Evolutionary conservation across 2,329 filamentous ascomycete species (phyloP), one percentile per base, ranked within the genome.

Genomic region (Nakataea oryzae): DNA sequence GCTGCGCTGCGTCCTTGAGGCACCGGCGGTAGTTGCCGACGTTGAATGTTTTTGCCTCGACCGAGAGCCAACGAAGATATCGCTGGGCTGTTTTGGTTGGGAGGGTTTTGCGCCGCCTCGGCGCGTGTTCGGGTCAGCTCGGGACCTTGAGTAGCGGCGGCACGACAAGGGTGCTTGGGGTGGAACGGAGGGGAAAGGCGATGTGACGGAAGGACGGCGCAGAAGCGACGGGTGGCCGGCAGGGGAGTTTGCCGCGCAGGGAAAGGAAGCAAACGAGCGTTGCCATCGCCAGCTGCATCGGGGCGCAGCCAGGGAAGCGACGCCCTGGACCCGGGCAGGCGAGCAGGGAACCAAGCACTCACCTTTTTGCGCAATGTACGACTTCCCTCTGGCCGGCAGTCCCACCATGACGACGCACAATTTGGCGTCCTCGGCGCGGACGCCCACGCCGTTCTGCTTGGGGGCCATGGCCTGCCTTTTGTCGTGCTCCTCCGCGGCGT

Each of bases 401-500:
- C 95, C 95, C 64, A 99, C 95, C 95, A 99, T 99, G 70, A 99
- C 92, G 66, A 99, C 93, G 75, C 93, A 97, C 79, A 99, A 96
- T 75, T 90, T 91, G 64, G 91, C 93, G 76, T 97, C 92, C 80
- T 97, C 93, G 70, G 90, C 90, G 90, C 96, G 89, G 67, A 93
- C 83, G 71, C 88, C 89, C 69, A 85, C 78, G 67, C 88, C 86
- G 74, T 87, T 87, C 79, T 80, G 78, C 72, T 70, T 77, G 65
- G 74, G 75, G 67, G 78, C 73, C 79, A 81, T 81, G 59, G 66
- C 57, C 24, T n/a, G 29, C 34, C 21, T 50, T 17, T 3, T n/a
- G 12, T 55, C 24, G 24, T 17, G 9, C 54, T 56, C 54, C 54
- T 24, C 54, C 28, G 6, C 54, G 26, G 2, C 54, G 26, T 17